Percentiles rank a stretch among this genome's conserved stretches.
These are phyloP conservation scores for Colletotrichum coccodes DNA, from an alignment of 2,329 filamentous ascomycete genomes.

Conservation along the genomic window DNA sequence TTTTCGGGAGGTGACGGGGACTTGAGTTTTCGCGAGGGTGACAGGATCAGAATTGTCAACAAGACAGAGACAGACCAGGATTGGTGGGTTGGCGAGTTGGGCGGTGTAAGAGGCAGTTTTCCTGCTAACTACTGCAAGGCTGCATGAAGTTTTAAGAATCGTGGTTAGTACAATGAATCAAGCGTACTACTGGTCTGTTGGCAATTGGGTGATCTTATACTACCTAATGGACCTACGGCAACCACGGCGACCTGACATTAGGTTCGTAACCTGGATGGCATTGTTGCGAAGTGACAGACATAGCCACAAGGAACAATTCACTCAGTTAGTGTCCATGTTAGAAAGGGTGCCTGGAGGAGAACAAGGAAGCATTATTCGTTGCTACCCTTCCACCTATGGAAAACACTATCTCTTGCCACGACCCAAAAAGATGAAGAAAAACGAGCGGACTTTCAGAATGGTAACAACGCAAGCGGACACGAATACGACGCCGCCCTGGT, in stretches of 20 bases:
- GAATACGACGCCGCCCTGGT: background rate
- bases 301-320: background rate
- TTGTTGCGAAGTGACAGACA: background rate
- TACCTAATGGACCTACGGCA: too few species aligned
- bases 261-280: background rate
- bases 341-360: too few species aligned
- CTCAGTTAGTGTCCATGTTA: too few species aligned
- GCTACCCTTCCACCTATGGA: too few species aligned
- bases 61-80: constrained; percentile 84
- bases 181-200: too few species aligned
- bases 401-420: background rate
- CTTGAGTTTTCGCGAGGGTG: constrained; percentile 79
- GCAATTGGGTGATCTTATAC: background rate
- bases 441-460: background rate
- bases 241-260: background rate
- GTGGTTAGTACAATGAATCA: background rate
- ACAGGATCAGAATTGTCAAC: constrained; percentile 80
- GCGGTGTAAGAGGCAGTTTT: constrained; percentile 76
- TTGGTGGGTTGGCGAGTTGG: constrained; percentile 87
- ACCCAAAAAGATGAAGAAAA: background rate
- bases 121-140: constrained; percentile 83
- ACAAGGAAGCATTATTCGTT: background rate
- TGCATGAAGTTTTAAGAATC: constrained; percentile 31
- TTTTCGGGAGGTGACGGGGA: constrained; percentile 81
- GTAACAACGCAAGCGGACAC: background rate